phyloP scores from a whole-genome alignment of 2,329 filamentous ascomycete species.

The Periconia macrospinosa region DNA sequence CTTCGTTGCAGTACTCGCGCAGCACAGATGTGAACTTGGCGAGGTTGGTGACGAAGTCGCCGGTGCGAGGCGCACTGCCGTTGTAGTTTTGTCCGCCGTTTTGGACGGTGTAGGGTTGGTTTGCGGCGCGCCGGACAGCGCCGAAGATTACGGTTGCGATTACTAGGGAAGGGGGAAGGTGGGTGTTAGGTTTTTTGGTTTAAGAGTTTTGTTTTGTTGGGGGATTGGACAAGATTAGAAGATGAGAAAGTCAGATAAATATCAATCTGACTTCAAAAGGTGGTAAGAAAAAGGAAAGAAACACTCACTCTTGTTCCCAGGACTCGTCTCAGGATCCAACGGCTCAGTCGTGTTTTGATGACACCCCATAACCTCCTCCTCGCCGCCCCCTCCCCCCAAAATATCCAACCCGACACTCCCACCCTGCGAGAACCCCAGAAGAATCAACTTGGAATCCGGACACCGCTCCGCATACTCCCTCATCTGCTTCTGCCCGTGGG shows the following conservation, averaged over 20 bases:
- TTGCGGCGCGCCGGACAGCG: constrained; percentile 22
- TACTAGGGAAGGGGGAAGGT: constrained; percentile 10
- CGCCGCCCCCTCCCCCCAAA: constrained; percentile 31
- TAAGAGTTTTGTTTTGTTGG: no score
- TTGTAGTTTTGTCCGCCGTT: constrained; percentile 24
- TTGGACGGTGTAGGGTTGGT: constrained; percentile 25
- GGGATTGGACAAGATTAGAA: no score
- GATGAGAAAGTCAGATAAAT: no score
- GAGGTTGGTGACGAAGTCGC: constrained; percentile 17
- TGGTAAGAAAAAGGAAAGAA: neutral
- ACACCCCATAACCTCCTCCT: constrained; percentile 20
- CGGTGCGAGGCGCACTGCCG: constrained; percentile 22
- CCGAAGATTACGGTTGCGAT: constrained; percentile 30
- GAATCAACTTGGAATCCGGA: constrained; percentile 28
- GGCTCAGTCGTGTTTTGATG: constrained; percentile 22
- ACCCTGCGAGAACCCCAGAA: constrained; percentile 30
- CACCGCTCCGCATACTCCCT: constrained; percentile 27
- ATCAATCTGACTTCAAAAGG: no score
- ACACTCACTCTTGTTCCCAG: constrained; percentile 23
- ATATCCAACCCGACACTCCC: constrained; percentile 29
- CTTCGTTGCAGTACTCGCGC: constrained; percentile 64
- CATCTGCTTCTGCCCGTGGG: constrained; percentile 27
- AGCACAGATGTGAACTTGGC: constrained; percentile 45
- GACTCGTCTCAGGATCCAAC: constrained; percentile 17
- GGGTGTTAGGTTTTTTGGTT: neutral